Percentiles rank a stretch among this genome's conserved stretches.
phyloP scores from a whole-genome alignment of 108 stramenopile species.

The Cyclotella atomus region DNA sequence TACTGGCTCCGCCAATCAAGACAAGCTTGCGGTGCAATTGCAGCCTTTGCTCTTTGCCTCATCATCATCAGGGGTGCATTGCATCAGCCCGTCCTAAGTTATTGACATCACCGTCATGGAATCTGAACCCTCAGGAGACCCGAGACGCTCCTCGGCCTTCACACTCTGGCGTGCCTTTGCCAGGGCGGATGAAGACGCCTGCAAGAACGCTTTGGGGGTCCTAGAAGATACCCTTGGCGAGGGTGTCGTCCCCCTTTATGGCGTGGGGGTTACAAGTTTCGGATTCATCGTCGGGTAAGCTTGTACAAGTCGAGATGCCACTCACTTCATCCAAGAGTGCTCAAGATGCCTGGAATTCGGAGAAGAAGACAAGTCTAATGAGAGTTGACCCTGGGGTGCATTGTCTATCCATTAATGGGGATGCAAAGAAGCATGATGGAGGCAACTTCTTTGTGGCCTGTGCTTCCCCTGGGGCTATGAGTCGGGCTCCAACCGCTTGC shows the following conservation, averaged over 20 bases:
- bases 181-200: not conserved
- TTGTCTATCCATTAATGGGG: not conserved
- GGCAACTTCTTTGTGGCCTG: not conserved
- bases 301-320: not conserved
- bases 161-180: not conserved
- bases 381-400: not conserved
- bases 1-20: not conserved
- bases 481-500: not conserved
- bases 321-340: not conserved
- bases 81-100: not conserved
- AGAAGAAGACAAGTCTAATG: not conserved
- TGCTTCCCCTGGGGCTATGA: not conserved
- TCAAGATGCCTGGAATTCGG: not conserved
- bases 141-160: not conserved
- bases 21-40: not conserved
- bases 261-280: not conserved
- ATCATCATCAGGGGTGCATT: not conserved
- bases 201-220: not conserved
- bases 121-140: not conserved
- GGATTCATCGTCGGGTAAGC: slow-evolving; percentile 3
- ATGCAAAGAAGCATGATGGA: not conserved
- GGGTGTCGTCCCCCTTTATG: too few species aligned
- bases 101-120: not conserved
- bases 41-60: not conserved
- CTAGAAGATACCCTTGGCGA: not conserved